Conservation (phyloP, 495 filamentous ascomycete genomes). For the Tetracladium setigerum region DNA sequence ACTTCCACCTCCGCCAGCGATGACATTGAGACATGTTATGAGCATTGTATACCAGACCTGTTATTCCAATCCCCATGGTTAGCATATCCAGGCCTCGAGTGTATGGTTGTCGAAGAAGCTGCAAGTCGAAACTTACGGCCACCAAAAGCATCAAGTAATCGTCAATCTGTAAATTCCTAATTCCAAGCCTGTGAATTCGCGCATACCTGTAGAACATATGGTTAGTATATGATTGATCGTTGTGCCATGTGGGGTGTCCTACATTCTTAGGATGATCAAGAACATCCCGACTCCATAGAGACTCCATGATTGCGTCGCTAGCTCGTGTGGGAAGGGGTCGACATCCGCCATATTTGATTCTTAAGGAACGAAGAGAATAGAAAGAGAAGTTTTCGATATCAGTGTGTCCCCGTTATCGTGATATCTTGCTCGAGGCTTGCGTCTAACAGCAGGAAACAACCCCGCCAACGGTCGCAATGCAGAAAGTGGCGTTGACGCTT, state of each 20-base stretch:
- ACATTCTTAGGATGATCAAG: slow-evolving; percentile 22
- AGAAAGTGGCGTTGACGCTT: too few relatives aligned
- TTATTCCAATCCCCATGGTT: background rate
- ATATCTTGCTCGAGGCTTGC: too few relatives aligned
- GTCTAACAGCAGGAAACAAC: too few relatives aligned
- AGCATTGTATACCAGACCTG: slow-evolving; percentile 28
- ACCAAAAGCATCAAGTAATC: slow-evolving; percentile 30
- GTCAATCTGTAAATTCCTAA: slow-evolving; percentile 23
- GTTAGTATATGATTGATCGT: background rate
- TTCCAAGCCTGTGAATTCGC: slow-evolving; percentile 23
- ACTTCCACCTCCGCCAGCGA: slow-evolving; percentile 36
- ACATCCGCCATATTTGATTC: slow-evolving; percentile 9
- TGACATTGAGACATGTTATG: slow-evolving; percentile 34
- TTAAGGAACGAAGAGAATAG: too few relatives aligned
- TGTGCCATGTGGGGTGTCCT: background rate
- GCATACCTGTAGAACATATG: slow-evolving; percentile 23
- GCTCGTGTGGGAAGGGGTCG: slow-evolving; percentile 12
- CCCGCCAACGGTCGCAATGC: too few relatives aligned
- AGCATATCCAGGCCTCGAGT: background rate
- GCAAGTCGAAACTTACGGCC: slow-evolving; percentile 13
- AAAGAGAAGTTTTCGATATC: too few relatives aligned
- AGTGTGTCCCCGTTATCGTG: too few relatives aligned
- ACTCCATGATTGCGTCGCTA: slow-evolving; percentile 23
- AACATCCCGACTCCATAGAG: slow-evolving; percentile 23
- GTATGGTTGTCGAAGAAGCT: background rate